These are phyloP conservation scores for Achaetomium macrosporum DNA, from an alignment of 2,329 filamentous ascomycete species.

Conservation along the genomic window DNA sequence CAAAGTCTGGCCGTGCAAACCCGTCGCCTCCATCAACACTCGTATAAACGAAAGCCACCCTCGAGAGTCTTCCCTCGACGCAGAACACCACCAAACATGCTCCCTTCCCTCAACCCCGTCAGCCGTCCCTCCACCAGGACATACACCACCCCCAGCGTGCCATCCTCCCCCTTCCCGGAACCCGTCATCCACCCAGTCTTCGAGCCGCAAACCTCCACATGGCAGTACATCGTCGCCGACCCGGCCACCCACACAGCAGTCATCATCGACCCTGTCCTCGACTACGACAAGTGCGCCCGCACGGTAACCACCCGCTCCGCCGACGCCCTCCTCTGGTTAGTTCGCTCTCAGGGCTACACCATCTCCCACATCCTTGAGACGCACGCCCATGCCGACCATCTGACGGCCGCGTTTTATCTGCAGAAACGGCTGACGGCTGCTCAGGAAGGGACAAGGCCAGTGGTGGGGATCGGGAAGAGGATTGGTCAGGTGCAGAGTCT, in stretches of 20 bases:
- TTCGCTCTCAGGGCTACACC: conserved; percentile 40
- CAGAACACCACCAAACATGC: neutral
- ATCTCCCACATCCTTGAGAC: conserved; percentile 55
- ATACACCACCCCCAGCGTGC: neutral
- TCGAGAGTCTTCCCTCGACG: neutral
- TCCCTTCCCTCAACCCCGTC: neutral
- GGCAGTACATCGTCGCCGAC: conserved; percentile 57
- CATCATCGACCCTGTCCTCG: conserved; percentile 58
- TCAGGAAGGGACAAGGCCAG: conserved; percentile 32
- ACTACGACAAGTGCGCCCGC: conserved; percentile 43
- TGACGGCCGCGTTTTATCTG: conserved; percentile 55
- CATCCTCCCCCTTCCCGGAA: conserved; percentile 17
- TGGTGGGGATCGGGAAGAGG: conserved; percentile 50
- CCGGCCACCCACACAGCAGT: conserved; percentile 41
- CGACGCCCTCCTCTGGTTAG: conserved; percentile 42
- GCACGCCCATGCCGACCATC: conserved; percentile 55
- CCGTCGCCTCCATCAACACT: neutral
- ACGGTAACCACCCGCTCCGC: conserved; percentile 46
- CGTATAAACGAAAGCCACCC: neutral
- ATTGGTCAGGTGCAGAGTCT: conserved; percentile 46
- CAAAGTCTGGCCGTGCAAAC: neutral
- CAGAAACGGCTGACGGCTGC: conserved; percentile 37
- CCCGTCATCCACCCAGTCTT: conserved; percentile 37
- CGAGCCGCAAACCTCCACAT: conserved; percentile 43
- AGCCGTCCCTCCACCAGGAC: neutral